Percentiles rank a stretch among this genome's conserved stretches.
These are phyloP conservation scores for Nyssa sinensis DNA, from an alignment of 148 eudicot species.

Conservation along the genomic window DNA sequence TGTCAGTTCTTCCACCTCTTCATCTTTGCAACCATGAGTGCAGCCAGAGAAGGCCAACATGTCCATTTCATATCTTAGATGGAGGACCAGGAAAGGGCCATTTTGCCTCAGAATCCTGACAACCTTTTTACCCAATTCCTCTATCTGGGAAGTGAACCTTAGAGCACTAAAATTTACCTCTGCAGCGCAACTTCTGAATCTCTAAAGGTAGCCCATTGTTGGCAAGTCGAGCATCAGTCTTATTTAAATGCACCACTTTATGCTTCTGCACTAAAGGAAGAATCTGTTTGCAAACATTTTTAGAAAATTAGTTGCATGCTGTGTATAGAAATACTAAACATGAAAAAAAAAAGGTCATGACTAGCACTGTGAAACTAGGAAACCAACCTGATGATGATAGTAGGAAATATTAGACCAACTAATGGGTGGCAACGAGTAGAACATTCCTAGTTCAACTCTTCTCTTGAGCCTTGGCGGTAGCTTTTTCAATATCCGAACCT, in stretches of 20 bases:
- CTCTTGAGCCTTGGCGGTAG: constrained; percentile 57
- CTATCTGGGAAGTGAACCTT: constrained; percentile 67
- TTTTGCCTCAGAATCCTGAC: constrained; percentile 50
- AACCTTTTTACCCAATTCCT: constrained; percentile 59
- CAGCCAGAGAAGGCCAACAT: constrained; percentile 87
- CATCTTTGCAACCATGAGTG: constrained; percentile 57
- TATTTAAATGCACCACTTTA: constrained; percentile 69
- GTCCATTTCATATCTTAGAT: constrained; percentile 79
- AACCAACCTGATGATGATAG: constrained; percentile 59
- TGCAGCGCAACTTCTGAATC: constrained; percentile 63
- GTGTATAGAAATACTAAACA: neutral
- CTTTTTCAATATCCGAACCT: constrained; percentile 68
- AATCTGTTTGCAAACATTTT: constrained; percentile 40
- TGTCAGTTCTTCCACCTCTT: constrained; percentile 64
- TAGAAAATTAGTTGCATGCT: constrained; percentile 7
- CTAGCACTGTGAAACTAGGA: neutral
- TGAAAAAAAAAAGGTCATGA: neutral
- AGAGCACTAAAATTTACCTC: constrained; percentile 61
- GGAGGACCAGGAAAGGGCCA: constrained; percentile 68
- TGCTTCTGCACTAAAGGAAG: constrained; percentile 60
- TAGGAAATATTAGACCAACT: constrained; percentile 84
- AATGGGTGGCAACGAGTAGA: constrained; percentile 59
- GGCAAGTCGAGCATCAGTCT: constrained; percentile 72
- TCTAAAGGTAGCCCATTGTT: constrained; percentile 63
- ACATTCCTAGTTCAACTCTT: constrained; percentile 49